A percentile compares a stretch with the other conserved stretches of the same genome.
These are phyloP conservation scores for Pyrus bretschneideri DNA, from an alignment of 306 rosid genomes.

Conservation along the genomic window DNA sequence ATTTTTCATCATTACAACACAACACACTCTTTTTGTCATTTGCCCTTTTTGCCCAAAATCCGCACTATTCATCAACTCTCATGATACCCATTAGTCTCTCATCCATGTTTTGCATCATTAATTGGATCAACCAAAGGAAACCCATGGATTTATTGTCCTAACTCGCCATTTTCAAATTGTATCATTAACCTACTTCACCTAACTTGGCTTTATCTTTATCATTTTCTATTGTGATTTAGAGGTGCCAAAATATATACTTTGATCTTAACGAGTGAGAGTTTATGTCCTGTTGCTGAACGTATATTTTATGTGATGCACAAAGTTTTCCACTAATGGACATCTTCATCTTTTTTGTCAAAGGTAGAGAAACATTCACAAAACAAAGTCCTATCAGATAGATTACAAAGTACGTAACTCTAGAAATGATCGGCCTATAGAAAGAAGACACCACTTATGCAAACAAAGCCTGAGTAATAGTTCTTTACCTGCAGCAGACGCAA, in stretches of 20 bases:
- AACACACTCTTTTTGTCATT: conserved; percentile 49
- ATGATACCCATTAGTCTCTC: conserved; percentile 19
- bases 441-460: too few species aligned
- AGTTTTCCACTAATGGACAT: not conserved
- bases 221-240: not conserved
- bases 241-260: not conserved
- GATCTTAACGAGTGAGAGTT: not conserved
- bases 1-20: conserved; percentile 49
- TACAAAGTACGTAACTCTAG: too few species aligned
- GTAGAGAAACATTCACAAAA: too few species aligned
- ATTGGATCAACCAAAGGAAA: not conserved
- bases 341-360: not conserved
- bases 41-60: conserved; percentile 4
- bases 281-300: too few species aligned
- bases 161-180: not conserved
- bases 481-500: too few species aligned
- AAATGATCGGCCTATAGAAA: too few species aligned
- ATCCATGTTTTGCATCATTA: conserved; percentile 3
- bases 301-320: too few species aligned
- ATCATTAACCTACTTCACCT: not conserved
- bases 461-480: too few species aligned
- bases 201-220: not conserved
- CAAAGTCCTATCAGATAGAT: too few species aligned
- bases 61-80: conserved; percentile 52
- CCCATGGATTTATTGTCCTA: not conserved